phyloP scores from a whole-genome alignment of 495 filamentous ascomycete genomes.

The Tuber brumale region DNA sequence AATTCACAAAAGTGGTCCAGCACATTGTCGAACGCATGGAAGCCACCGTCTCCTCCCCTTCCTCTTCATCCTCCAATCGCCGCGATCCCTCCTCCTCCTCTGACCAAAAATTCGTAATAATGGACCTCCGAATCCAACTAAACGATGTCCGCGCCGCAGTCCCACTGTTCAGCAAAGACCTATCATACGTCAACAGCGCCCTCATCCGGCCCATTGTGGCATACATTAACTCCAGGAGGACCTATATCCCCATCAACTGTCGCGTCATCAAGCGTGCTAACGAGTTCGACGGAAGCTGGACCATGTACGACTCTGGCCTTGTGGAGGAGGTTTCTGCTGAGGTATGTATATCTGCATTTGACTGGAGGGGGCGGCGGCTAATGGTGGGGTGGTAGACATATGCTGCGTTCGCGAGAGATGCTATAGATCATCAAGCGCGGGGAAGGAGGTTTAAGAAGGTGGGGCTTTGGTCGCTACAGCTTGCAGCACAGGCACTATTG shows the following conservation, averaged over 20 bases:
- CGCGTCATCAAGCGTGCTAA: constrained; percentile 77
- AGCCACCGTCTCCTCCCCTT: constrained; percentile 75
- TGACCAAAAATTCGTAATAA: constrained; percentile 43
- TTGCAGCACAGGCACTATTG: constrained; percentile 88
- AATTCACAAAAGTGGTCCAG: constrained; percentile 82
- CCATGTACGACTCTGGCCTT: constrained; percentile 82
- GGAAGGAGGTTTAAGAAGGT: constrained; percentile 89
- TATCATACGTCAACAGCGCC: constrained; percentile 93
- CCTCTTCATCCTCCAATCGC: constrained; percentile 46
- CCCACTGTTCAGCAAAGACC: constrained; percentile 77
- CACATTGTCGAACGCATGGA: constrained; percentile 93
- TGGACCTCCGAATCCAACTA: constrained; percentile 83
- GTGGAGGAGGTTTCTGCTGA: constrained; percentile 95
- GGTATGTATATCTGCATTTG: constrained; percentile 46
- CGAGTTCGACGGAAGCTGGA: constrained; percentile 96
- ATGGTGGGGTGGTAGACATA: constrained; percentile 56
- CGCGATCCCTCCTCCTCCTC: constrained; percentile 16
- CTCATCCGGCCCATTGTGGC: constrained; percentile 95
- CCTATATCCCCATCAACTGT: constrained; percentile 91
- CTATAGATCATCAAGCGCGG: constrained; percentile 75
- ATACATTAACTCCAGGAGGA: constrained; percentile 88
- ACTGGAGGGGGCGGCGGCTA: constrained; percentile 2
- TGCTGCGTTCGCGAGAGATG: constrained; percentile 79
- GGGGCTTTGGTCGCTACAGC: constrained; percentile 86
- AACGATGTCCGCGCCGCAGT: constrained; percentile 88